These are phyloP conservation scores for Cryphonectria radicalis DNA, from an alignment of 2,329 filamentous ascomycete species.

Conservation along the genomic window DNA sequence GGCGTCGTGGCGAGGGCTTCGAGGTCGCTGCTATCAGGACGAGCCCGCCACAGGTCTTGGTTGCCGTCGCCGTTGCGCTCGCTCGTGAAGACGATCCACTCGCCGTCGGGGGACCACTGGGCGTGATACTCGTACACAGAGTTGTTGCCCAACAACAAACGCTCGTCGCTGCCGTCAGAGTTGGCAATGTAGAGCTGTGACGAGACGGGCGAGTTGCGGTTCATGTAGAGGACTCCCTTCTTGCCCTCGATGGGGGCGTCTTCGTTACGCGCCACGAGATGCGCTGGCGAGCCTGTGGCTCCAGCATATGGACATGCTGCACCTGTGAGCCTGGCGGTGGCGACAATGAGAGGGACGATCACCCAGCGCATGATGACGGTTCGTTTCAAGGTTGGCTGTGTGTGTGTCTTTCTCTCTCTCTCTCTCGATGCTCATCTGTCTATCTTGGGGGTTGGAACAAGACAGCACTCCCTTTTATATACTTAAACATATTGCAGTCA, in stretches of 20 bases:
- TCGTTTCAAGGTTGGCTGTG: not conserved
- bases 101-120: conserved; percentile 42
- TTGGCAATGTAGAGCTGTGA: conserved; percentile 39
- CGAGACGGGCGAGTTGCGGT: conserved; percentile 30
- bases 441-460: not conserved
- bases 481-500: not conserved
- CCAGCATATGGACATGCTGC: conserved; percentile 1
- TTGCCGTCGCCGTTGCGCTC: conserved; percentile 48
- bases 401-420: too few relatives aligned
- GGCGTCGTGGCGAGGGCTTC: conserved; percentile 40
- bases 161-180: conserved; percentile 44
- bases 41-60: conserved; percentile 46
- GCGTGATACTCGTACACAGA: conserved; percentile 45
- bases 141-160: conserved; percentile 37
- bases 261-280: not conserved
- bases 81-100: conserved; percentile 47
- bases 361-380: not conserved
- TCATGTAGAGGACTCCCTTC: conserved; percentile 31
- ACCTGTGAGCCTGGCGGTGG: conserved; percentile 1
- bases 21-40: conserved; percentile 41
- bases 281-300: not conserved
- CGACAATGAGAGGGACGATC: not conserved
- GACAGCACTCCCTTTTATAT: not conserved
- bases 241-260: not conserved
- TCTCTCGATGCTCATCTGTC: not conserved